Evolutionary conservation across 179 eudicot genomes (phyloP), one percentile per base, ranked within the genome.

Genomic region (Heliamphora pulchella): DNA sequence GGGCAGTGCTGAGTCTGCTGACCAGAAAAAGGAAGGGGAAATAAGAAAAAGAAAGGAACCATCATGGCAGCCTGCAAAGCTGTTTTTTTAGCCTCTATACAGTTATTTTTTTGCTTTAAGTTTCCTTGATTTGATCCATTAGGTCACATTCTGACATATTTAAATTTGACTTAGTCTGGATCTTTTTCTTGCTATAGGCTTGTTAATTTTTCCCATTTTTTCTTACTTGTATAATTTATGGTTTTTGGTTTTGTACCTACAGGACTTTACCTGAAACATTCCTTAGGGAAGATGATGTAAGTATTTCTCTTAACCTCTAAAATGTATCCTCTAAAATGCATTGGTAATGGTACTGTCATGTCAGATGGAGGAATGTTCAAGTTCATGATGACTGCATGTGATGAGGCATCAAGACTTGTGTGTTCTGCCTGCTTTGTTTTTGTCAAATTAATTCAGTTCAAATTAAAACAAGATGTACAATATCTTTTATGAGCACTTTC

Each of bases 251-350:
- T 55, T 84, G 20, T 64, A 11, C 64, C 59, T 82, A 84, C 90
- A 89, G 93, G 90, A 86, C 78, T 62, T 8, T 86, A 46, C 97
- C 90, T 0, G 98, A 94, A 81, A 86, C 93, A 61, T 67, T 92
- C 51, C 82, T 92, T 65, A 88, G 97, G 83, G 86, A 90, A 81
- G 98, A 94, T 80, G 97, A 94, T 85, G 95, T 92, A 80, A 91
- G 96, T 76, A 6, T 62, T 81, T 81, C 73, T 69, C 55, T 75
- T 77, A 18, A 62, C 62, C 71, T 79, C 55, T 63, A 64, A 22
- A 41, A 39, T 31, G 46, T 15, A n/a, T 17, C 54, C 6, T 48
- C 6, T 4, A 46, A 65, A 69, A 69, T 15, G 10, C 31, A 31
- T 31, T 31, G 31, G 31, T 44, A 53, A 22, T 66, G 71, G 71